These are phyloP conservation scores for Russula foetens DNA, from an alignment of 768 basidiomycete species.

Conservation along the genomic window DNA sequence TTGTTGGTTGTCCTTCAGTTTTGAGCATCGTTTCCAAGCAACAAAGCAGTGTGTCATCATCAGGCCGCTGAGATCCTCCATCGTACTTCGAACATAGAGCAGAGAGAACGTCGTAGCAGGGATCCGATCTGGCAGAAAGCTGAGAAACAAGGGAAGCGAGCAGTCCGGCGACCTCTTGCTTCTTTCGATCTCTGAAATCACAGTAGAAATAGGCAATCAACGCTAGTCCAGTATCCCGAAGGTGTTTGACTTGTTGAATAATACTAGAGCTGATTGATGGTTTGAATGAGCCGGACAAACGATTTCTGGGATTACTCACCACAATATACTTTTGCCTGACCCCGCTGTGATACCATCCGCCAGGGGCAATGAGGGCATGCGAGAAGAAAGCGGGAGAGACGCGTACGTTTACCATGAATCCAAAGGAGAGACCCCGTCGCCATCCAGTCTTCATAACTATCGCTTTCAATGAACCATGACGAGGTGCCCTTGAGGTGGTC, in stretches of 20 bases:
- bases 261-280: not conserved
- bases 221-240: not conserved
- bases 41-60: not conserved
- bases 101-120: not conserved
- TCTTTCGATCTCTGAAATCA: not conserved
- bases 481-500: not conserved
- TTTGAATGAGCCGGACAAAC: not conserved
- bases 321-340: not conserved
- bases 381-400: not conserved
- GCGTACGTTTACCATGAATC: not conserved
- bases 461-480: not conserved
- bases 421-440: not conserved
- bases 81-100: not conserved
- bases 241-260: not conserved
- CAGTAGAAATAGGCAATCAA: not conserved
- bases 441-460: not conserved
- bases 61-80: not conserved
- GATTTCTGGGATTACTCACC: too few relatives aligned
- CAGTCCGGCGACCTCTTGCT: not conserved
- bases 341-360: not conserved
- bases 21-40: not conserved
- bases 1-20: not conserved
- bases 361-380: not conserved
- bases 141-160: not conserved
- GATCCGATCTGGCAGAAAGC: not conserved